These are phyloP conservation scores for Chlorella sp. DNA, from an alignment of 139 green algal genomes.

Conservation along the genomic window DNA sequence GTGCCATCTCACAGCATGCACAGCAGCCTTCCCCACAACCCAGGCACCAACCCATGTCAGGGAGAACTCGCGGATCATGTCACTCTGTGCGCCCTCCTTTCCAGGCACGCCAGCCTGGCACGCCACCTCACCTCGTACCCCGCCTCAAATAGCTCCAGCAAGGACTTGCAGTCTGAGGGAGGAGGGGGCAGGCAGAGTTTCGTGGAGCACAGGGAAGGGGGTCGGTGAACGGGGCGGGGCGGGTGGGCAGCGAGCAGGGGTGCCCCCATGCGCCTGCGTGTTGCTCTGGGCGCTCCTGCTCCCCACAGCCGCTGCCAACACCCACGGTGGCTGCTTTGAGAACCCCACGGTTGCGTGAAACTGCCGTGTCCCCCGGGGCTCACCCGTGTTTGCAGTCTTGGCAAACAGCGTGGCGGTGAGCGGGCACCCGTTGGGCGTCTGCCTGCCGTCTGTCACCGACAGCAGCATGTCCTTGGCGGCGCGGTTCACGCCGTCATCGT, in stretches of 20 bases:
- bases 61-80: no score
- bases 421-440: background rate
- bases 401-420: slow-evolving; percentile 13
- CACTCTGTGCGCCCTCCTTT: no score
- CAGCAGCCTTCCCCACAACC: no score
- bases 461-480: background rate
- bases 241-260: no score
- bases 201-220: background rate
- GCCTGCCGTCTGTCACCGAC: background rate
- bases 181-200: background rate
- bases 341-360: no score
- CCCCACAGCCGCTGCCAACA: no score
- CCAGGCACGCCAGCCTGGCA: no score
- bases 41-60: no score
- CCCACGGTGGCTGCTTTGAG: no score
- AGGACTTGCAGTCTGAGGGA: background rate
- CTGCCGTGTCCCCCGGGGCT: background rate
- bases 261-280: no score
- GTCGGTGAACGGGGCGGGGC: background rate
- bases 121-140: background rate
- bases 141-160: background rate
- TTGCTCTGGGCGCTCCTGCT: no score
- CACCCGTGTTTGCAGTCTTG: background rate
- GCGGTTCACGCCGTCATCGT: background rate
- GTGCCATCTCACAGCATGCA: no score